Conservation (phyloP, 192 early-diverging fungal genomes). For the Linnemannia schmuckeri region DNA sequence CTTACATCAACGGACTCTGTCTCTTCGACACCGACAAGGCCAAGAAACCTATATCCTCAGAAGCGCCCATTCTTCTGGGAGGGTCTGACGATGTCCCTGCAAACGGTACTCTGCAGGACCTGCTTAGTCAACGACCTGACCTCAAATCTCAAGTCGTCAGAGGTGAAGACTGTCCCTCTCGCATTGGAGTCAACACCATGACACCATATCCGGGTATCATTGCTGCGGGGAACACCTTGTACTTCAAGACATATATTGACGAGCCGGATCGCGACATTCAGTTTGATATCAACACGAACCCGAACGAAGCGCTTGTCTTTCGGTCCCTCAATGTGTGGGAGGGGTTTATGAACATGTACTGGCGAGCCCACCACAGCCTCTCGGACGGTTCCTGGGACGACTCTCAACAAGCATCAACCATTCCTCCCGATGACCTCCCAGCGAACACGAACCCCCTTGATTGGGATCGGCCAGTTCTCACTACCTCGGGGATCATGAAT, state of each 20-base stretch:
- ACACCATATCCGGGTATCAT: background rate
- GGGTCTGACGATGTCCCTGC: slow-evolving; percentile 18
- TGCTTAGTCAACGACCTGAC: slow-evolving; percentile 23
- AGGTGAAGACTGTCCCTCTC: slow-evolving; percentile 9
- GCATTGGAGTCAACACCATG: slow-evolving; percentile 3
- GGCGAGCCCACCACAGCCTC: slow-evolving; percentile 44
- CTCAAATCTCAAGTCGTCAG: slow-evolving; percentile 7
- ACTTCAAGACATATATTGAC: slow-evolving; percentile 51
- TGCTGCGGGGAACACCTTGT: slow-evolving; percentile 19
- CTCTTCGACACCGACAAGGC: slow-evolving; percentile 57
- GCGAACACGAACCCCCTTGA: background rate
- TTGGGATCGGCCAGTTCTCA: slow-evolving; percentile 19
- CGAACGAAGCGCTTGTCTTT: slow-evolving; percentile 14
- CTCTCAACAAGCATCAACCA: slow-evolving; percentile 1
- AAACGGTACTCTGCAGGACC: slow-evolving; percentile 33
- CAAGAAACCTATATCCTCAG: slow-evolving; percentile 10
- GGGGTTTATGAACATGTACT: slow-evolving; percentile 58
- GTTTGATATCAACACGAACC: slow-evolving; percentile 30
- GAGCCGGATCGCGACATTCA: slow-evolving; percentile 28
- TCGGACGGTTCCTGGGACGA: slow-evolving; percentile 42
- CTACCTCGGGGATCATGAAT: slow-evolving; percentile 19
- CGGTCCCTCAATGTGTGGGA: slow-evolving; percentile 47
- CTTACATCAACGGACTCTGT: slow-evolving; percentile 50
- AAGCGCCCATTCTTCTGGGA: slow-evolving; percentile 25
- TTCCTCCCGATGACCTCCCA: background rate